Evolutionary conservation across 495 filamentous ascomycete species (phyloP).

Genomic region (Penicillium canescens): DNA sequence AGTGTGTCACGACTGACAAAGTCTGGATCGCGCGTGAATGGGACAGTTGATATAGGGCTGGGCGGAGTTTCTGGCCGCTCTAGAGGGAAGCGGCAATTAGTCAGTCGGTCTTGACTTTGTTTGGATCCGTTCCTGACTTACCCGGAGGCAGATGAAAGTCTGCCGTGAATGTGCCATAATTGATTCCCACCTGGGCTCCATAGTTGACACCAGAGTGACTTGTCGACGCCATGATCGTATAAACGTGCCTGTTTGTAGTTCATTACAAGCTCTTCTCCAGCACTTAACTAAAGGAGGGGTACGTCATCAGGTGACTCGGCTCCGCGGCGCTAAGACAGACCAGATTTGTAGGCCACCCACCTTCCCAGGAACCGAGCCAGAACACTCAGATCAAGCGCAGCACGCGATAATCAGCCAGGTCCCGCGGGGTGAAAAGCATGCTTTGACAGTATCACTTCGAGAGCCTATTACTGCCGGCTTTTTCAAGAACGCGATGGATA

Average conservation of each 20-base stretch:
- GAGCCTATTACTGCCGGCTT: neutral
- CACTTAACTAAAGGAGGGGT: neutral
- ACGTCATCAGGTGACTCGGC: neutral
- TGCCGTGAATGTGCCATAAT: neutral
- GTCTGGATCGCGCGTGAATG: constrained; percentile 16
- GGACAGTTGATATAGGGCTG: too few species aligned
- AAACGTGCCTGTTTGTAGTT: constrained; percentile 1
- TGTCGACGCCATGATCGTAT: neutral
- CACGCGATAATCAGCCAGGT: neutral
- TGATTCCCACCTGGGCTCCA: constrained; percentile 1
- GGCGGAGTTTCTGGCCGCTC: constrained; percentile 11
- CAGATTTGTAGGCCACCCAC: neutral
- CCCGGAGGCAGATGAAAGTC: neutral
- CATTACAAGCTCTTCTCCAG: neutral
- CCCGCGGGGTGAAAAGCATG: neutral
- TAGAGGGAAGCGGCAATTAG: neutral
- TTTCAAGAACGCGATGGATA: neutral
- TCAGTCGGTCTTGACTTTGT: too few species aligned
- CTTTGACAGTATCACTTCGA: neutral
- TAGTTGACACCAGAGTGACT: neutral
- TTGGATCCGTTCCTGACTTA: neutral
- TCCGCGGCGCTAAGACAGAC: neutral
- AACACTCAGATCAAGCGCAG: neutral
- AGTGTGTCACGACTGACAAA: constrained; percentile 18
- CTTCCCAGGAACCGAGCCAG: neutral